Base-by-base conservation (phyloP, 108 stramenopile genomes). In the Skeletonema menzelii region DNA sequence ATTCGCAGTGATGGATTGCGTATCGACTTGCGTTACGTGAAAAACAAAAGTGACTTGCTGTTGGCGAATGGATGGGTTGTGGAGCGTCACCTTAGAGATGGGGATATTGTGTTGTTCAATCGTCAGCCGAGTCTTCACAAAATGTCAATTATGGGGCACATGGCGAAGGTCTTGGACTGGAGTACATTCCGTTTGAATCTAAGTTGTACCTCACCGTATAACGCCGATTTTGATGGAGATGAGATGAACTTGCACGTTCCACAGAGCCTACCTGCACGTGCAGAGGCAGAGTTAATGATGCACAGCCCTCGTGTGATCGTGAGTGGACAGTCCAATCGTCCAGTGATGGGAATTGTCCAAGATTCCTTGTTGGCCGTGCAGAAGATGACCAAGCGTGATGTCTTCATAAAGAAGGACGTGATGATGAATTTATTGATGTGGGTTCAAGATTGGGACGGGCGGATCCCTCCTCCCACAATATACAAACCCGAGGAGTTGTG, bases 211-310 rank as follows among this genome's bases (percentile, higher is more conserved):
- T 86, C 96, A 8, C 98, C 99, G 22, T 99, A 99, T 89, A 99
- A 99, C 83, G 99, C 99, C 56, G 99, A 99, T 85, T 99, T 99
- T 81, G 99, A 99, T 82, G 99, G 99, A 13, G 99, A 99, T 63
- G 99, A 99, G 87, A 99, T 99, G 99, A 99, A 99, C 88, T 87
- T 99, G 55, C 97, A 97, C 86, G 95, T 96, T 22, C 99, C 98
- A 5, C 99, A 99, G 86, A 88, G 89, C 49, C 77, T 99, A 35
- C 84, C 97, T 12, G 99, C 99, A 28, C 85, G 95, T 49, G 96
- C 98, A 15, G 99, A 99, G 83, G 95, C 92, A 10, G 95, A 97
- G 73, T 80, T 97, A 57, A 94, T 98, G 84, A 99, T 99, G 99
- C 88, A 97, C 77, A 94, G 92, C 72, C 91, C 97, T 19, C 83